Percentiles rank a stretch among this genome's conserved stretches.
Evolutionary conservation across 1,139 yeast species (phyloP).

Genomic region (Protomyces inundatus): DNA sequence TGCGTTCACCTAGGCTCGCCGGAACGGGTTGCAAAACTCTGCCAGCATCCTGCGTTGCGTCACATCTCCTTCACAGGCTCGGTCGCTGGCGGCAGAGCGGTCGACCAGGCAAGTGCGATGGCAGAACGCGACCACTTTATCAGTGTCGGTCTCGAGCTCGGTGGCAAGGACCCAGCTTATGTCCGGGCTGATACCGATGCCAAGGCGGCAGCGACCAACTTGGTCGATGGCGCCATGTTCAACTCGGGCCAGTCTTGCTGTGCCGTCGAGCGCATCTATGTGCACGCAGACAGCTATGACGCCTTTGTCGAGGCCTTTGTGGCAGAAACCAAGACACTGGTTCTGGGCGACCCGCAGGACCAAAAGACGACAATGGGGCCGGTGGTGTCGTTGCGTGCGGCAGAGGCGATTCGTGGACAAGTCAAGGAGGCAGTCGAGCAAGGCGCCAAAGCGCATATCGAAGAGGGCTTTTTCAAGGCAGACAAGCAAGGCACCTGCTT

Average conservation of each 20-base stretch:
- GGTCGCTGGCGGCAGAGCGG: conserved; percentile 70
- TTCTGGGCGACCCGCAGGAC: conserved; percentile 69
- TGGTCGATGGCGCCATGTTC: conserved; percentile 74
- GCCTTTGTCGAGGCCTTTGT: conserved; percentile 58
- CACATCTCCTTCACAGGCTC: conserved; percentile 87
- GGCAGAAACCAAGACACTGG: conserved; percentile 45
- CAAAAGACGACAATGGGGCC: conserved; percentile 70
- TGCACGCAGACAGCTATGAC: conserved; percentile 65
- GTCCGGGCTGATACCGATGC: conserved; percentile 70
- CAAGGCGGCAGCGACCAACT: conserved; percentile 71
- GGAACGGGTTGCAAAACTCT: conserved; percentile 61
- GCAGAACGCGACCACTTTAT: conserved; percentile 32
- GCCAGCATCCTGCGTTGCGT: conserved; percentile 55
- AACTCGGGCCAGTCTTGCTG: conserved; percentile 91
- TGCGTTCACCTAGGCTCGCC: conserved; percentile 55
- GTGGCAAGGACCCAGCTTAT: conserved; percentile 77
- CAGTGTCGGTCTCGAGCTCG: conserved; percentile 59
- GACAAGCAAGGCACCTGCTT: conserved; percentile 68
- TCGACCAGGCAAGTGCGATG: conserved; percentile 66
- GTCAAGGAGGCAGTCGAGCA: conserved; percentile 63
- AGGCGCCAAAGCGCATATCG: conserved; percentile 65
- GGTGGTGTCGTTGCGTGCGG: conserved; percentile 67
- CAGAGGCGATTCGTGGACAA: conserved; percentile 63
- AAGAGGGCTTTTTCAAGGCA: conserved; percentile 52
- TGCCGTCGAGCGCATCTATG: conserved; percentile 76